phyloP scores from a whole-genome alignment of 805 yeast genomes.

The Millerozyma miso region DNA sequence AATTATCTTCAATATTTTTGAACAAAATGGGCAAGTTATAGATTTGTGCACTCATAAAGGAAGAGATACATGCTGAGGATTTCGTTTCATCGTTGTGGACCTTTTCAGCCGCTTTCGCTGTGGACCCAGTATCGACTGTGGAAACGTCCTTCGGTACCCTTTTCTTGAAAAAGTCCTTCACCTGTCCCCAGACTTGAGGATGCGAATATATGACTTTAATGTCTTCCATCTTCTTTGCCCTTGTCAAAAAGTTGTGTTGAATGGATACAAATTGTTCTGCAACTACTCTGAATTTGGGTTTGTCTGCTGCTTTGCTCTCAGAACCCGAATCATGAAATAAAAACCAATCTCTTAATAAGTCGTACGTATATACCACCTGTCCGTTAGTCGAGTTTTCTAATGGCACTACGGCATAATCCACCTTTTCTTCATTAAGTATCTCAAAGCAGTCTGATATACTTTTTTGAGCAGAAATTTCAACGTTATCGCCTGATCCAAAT shows the following conservation, averaged over 20 bases:
- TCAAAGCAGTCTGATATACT: conserved; percentile 62
- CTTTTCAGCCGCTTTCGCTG: conserved; percentile 78
- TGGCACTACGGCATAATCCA: conserved; percentile 79
- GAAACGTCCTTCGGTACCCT: conserved; percentile 26
- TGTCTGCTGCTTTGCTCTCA: conserved; percentile 14
- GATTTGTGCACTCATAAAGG: conserved; percentile 59
- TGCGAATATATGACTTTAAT: conserved; percentile 74
- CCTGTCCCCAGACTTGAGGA: conserved; percentile 98
- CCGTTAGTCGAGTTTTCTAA: conserved; percentile 95
- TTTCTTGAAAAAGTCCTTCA: conserved; percentile 48
- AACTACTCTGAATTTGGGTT: conserved; percentile 45
- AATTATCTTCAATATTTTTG: conserved; percentile 63
- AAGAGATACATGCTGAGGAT: conserved; percentile 66
- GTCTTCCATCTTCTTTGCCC: conserved; percentile 37
- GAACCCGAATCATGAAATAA: conserved; percentile 17
- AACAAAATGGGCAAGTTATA: conserved; percentile 53
- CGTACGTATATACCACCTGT: conserved; percentile 82
- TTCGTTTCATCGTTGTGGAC: conserved; percentile 39
- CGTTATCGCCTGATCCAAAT: conserved; percentile 36
- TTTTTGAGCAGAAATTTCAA: conserved; percentile 31
- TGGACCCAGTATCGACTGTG: conserved; percentile 65
- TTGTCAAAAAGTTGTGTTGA: conserved; percentile 67
- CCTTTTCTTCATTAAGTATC: conserved; percentile 37
- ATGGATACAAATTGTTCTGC: conserved; percentile 82
- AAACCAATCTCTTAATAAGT: conserved; percentile 68